Conservation (phyloP, 2,329 filamentous ascomycete species). For the Scortechinia acanthostroma region DNA sequence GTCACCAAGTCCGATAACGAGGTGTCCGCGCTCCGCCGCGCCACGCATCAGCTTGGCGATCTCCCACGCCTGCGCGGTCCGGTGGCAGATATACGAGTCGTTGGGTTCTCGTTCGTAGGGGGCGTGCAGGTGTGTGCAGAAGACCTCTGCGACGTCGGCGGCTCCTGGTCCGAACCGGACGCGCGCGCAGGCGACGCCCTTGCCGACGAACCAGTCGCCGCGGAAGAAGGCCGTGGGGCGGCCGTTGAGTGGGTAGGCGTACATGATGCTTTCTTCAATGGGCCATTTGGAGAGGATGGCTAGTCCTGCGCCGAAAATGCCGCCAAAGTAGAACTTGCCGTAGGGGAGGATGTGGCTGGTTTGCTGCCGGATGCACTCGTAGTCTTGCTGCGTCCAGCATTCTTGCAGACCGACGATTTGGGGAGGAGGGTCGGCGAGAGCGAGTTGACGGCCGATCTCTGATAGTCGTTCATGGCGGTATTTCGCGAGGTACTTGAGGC, state of each 20-base stretch:
- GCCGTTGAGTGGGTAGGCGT: slow-evolving; percentile 82
- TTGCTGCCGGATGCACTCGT: slow-evolving; percentile 67
- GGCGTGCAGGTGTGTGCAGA: slow-evolving; percentile 73
- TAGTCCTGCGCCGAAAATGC: slow-evolving; percentile 81
- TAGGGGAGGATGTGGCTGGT: slow-evolving; percentile 73
- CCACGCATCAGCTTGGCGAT: slow-evolving; percentile 81
- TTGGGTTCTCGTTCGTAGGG: slow-evolving; percentile 51
- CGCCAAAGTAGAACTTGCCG: slow-evolving; percentile 87
- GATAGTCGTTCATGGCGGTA: slow-evolving; percentile 70
- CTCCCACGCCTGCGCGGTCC: slow-evolving; percentile 89
- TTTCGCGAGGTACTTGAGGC: slow-evolving; percentile 75
- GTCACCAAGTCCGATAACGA: slow-evolving; percentile 82
- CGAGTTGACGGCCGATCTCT: slow-evolving; percentile 78
- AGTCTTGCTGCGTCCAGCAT: slow-evolving; percentile 85
- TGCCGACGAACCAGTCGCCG: slow-evolving; percentile 94
- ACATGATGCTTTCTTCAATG: slow-evolving; percentile 82
- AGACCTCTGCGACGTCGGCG: slow-evolving; percentile 74
- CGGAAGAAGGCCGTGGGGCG: slow-evolving; percentile 87
- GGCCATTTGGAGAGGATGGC: slow-evolving; percentile 88
- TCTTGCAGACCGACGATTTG: slow-evolving; percentile 91
- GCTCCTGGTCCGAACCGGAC: slow-evolving; percentile 62
- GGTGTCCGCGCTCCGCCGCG: slow-evolving; percentile 71
- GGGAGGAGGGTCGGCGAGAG: slow-evolving; percentile 58
- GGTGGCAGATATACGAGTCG: slow-evolving; percentile 84
- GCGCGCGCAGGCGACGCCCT: slow-evolving; percentile 79